Conservation (phyloP, 2,329 filamentous ascomycete species). For the Diaporthe sp. region DNA sequence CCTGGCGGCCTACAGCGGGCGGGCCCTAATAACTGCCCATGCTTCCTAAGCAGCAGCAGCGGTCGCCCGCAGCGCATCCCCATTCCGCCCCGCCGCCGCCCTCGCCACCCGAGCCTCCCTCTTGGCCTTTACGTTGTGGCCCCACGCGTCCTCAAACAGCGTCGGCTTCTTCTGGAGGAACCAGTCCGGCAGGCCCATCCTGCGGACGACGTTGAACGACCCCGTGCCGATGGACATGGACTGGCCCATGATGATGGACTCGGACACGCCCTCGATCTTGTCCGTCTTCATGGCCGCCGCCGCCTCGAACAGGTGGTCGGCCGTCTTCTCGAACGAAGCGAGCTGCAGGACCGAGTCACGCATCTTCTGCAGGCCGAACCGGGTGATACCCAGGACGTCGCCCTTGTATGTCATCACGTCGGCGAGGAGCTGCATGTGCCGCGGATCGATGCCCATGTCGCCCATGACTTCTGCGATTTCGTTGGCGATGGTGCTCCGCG, state of each 20-base stretch:
- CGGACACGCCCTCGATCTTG: conserved; percentile 90
- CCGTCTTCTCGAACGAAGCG: conserved; percentile 97
- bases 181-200: conserved; percentile 75
- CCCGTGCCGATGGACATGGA: conserved; percentile 93
- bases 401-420: conserved; percentile 99
- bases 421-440: conserved; percentile 96
- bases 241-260: conserved; percentile 99
- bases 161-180: conserved; percentile 72
- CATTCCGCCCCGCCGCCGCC: conserved; percentile 7
- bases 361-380: conserved; percentile 97
- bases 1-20: not conserved
- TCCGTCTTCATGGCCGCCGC: conserved; percentile 94
- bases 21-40: not conserved
- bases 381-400: conserved; percentile 94
- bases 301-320: conserved; percentile 96
- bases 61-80: not conserved
- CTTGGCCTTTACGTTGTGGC: conserved; percentile 42
- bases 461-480: conserved; percentile 94
- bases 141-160: conserved; percentile 79
- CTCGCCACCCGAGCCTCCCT: conserved; percentile 44
- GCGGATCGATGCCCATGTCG: conserved; percentile 94
- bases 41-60: conserved; percentile 39
- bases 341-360: conserved; percentile 93
- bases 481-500: conserved; percentile 86
- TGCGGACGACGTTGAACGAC: conserved; percentile 88